A percentile compares a stretch with the other conserved stretches of the same genome.
Evolutionary conservation across 352 stramenopile genomes (phyloP).

Genomic region (Hyaloperonospora arabidopsidis): DNA sequence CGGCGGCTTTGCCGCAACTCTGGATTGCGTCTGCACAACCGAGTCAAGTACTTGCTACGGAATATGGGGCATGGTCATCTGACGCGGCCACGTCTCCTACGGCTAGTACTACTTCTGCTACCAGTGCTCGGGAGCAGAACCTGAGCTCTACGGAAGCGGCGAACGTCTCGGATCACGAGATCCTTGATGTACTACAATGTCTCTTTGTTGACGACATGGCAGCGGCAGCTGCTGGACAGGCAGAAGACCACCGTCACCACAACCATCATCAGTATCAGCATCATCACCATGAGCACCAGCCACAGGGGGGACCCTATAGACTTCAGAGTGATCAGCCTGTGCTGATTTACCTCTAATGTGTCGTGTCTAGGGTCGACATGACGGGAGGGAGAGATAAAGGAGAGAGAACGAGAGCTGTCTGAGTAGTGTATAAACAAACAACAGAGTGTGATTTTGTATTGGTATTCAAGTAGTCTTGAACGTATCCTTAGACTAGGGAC

Average conservation of each 20-base stretch:
- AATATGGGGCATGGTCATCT: conserved; percentile 28
- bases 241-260: conserved; percentile 7
- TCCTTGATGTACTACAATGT: conserved; percentile 38
- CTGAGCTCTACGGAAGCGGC: conserved; percentile 15
- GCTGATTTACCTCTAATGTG: conserved; percentile 29
- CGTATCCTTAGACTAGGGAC: no score
- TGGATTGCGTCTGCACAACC: conserved; percentile 13
- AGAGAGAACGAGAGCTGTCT: conserved; percentile 32
- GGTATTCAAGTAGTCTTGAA: no score
- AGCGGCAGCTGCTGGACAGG: conserved; percentile 3
- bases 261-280: no score
- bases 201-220: conserved; percentile 32
- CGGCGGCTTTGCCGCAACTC: conserved; percentile 14
- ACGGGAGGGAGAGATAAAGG: conserved; percentile 7
- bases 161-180: conserved; percentile 38
- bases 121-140: conserved; percentile 7
- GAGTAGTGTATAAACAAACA: conserved; percentile 36
- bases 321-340: conserved; percentile 28
- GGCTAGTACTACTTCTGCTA: not conserved
- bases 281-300: no score
- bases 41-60: conserved; percentile 16
- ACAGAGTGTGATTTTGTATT: conserved; percentile 13
- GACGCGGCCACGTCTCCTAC: conserved; percentile 3
- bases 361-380: conserved; percentile 1
- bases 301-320: conserved; percentile 21